phyloP scores from a whole-genome alignment of 305 asterid species.

The Ilex paraguariensis region DNA sequence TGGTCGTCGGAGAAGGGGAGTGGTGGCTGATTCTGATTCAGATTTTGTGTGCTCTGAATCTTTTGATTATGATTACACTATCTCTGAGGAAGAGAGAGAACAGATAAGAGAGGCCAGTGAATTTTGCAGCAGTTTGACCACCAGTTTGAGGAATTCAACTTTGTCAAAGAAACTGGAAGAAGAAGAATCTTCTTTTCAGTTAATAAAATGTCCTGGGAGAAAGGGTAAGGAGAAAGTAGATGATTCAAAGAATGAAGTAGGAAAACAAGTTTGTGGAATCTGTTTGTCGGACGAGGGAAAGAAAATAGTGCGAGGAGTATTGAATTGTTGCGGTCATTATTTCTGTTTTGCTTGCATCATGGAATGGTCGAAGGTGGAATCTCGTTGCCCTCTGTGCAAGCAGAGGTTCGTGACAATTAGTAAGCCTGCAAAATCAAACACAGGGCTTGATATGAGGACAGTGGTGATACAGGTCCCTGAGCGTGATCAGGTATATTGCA shows the following conservation, averaged over 20 bases:
- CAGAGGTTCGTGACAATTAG: constrained; percentile 80
- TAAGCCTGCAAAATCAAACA: constrained; percentile 52
- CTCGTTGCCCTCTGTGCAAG: constrained; percentile 94
- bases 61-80: constrained; percentile 63
- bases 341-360: constrained; percentile 93
- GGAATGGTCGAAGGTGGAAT: constrained; percentile 98
- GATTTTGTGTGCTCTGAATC: constrained; percentile 61
- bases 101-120: constrained; percentile 70
- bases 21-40: constrained; percentile 48
- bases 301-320: constrained; percentile 69
- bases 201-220: constrained; percentile 41
- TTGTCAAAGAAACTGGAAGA: constrained; percentile 28
- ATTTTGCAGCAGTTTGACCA: constrained; percentile 39
- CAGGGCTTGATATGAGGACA: constrained; percentile 49
- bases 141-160: constrained; percentile 49
- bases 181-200: constrained; percentile 31
- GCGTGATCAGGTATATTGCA: constrained; percentile 73
- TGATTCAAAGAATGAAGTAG: constrained; percentile 52
- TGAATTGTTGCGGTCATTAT: constrained; percentile 85
- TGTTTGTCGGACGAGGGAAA: constrained; percentile 92
- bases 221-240: constrained; percentile 78
- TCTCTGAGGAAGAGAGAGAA: constrained; percentile 93
- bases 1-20: constrained; percentile 40
- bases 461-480: constrained; percentile 70
- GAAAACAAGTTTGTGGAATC: constrained; percentile 87